Base-by-base conservation (phyloP, 2,329 filamentous ascomycete genomes). In the Colletotrichum theobromicola region DNA sequence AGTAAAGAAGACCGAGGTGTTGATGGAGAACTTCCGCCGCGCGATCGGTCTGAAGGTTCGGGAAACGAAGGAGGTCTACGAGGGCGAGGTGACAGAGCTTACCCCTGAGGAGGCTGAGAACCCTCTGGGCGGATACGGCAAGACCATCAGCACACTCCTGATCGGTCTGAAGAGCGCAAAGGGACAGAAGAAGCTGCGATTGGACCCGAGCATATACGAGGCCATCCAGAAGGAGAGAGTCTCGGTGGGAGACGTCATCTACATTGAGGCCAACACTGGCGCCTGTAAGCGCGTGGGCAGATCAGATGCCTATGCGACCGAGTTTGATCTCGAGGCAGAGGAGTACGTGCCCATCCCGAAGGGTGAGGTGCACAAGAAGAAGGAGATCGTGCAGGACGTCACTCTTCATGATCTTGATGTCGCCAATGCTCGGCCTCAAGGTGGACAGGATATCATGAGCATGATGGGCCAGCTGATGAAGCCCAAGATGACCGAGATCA, bases 381-480 rank as follows among this genome's bases (percentile, higher is more conserved):
- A 99, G 89, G 97, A 99, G 86, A 98, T 99, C 79, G 97, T 99
- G 42, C 97, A 99, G 84, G 97, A 99, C 81, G 97, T 99, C 76
- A 98, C 97, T 60, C 90, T 99, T 77, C 97, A 99, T 84, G 97
- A 99, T 82, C 89, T 99, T 71, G 97, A 99, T 82, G 94, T 98
- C 76, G 97, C 97, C 77, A 99, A 99, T 81, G 94, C 97, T 16
- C 90, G 96, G 80, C 97, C 97, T 6, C 95, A 98, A 87, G 97
- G 97, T 67, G 97, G 97, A 58, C 97, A 99, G 88, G 97, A 99
- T 84, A 98, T 99, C 78, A 98, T 99, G 96, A 98, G 96, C 88
- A 98, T 99, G 97, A 98, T 99, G 96, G 97, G 97, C 80, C 97
- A 99, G 86, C 87, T 99, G 81, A 98, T 98, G 95, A 98, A 98